phyloP scores from a whole-genome alignment of 371 early-diverging fungal species.

The Thermomucor indicae-seudaticae region DNA sequence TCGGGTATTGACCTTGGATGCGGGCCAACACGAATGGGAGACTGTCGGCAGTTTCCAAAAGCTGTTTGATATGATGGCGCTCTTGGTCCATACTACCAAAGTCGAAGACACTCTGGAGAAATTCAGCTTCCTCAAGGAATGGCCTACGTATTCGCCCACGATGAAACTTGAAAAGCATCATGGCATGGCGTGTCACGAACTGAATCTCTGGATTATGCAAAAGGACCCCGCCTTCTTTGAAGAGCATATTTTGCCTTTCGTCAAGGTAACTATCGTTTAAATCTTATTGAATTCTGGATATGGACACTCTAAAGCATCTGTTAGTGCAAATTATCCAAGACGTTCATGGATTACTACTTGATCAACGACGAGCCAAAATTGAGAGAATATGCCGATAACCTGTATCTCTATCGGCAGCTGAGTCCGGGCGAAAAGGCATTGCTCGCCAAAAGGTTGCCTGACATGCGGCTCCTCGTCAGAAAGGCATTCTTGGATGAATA shows the following conservation, averaged over 20 bases:
- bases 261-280: constrained; percentile 34
- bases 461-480: constrained; percentile 18
- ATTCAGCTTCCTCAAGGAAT: constrained; percentile 23
- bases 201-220: constrained; percentile 54
- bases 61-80: constrained; percentile 19
- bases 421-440: constrained; percentile 42
- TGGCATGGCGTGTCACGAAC: constrained; percentile 45
- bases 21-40: constrained; percentile 35
- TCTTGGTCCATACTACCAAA: background rate
- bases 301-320: no score
- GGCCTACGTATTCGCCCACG: constrained; percentile 11
- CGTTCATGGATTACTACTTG: constrained; percentile 50
- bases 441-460: constrained; percentile 33
- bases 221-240: constrained; percentile 47
- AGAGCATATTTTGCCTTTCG: constrained; percentile 28
- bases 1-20: constrained; percentile 9
- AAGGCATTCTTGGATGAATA: constrained; percentile 26
- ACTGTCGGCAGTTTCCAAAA: constrained; percentile 33
- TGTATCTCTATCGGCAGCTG: constrained; percentile 30
- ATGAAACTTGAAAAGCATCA: constrained; percentile 25
- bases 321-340: constrained; percentile 41
- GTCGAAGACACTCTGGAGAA: background rate
- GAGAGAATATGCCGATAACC: constrained; percentile 20
- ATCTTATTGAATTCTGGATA: background rate
- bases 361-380: constrained; percentile 24